These are phyloP conservation scores for Arabidopsis lyrata DNA, from an alignment of 441 rosid genomes.

Conservation along the genomic window DNA sequence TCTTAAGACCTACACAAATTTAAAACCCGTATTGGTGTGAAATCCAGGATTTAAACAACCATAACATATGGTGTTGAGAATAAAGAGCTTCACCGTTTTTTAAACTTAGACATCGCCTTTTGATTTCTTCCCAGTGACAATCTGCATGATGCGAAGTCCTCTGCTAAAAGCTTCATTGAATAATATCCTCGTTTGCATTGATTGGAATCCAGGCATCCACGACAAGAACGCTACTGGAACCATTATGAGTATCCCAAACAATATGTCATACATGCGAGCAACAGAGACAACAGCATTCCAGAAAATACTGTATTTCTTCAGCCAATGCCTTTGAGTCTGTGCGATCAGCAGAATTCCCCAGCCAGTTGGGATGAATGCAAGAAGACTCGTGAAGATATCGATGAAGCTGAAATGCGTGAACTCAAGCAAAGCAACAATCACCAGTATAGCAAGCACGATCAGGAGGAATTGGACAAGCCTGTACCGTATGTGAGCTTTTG, in stretches of 20 bases:
- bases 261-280: slow-evolving; percentile 76
- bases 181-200: slow-evolving; percentile 91
- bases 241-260: slow-evolving; percentile 85
- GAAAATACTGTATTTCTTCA: slow-evolving; percentile 46
- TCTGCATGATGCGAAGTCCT: slow-evolving; percentile 92
- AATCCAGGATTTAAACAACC: slow-evolving; percentile 7
- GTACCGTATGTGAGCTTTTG: slow-evolving; percentile 76
- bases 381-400: slow-evolving; percentile 79
- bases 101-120: slow-evolving; percentile 50
- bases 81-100: slow-evolving; percentile 25
- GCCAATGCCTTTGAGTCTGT: slow-evolving; percentile 51
- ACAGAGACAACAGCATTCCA: slow-evolving; percentile 76
- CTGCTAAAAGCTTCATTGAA: slow-evolving; percentile 92
- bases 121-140: slow-evolving; percentile 76
- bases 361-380: slow-evolving; percentile 92
- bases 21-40: slow-evolving; percentile 10
- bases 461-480: slow-evolving; percentile 84
- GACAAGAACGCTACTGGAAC: slow-evolving; percentile 83
- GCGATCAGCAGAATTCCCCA: slow-evolving; percentile 84
- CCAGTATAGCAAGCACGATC: slow-evolving; percentile 54
- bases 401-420: slow-evolving; percentile 64
- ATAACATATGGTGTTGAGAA: slow-evolving; percentile 9
- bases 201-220: slow-evolving; percentile 94
- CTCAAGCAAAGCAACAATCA: slow-evolving; percentile 66
- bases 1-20: slow-evolving; percentile 39